A percentile compares a stretch with the other conserved stretches of the same genome.
These are phyloP conservation scores for Monosporascus sp. DNA, from an alignment of 2,329 filamentous ascomycete genomes.

Conservation along the genomic window DNA sequence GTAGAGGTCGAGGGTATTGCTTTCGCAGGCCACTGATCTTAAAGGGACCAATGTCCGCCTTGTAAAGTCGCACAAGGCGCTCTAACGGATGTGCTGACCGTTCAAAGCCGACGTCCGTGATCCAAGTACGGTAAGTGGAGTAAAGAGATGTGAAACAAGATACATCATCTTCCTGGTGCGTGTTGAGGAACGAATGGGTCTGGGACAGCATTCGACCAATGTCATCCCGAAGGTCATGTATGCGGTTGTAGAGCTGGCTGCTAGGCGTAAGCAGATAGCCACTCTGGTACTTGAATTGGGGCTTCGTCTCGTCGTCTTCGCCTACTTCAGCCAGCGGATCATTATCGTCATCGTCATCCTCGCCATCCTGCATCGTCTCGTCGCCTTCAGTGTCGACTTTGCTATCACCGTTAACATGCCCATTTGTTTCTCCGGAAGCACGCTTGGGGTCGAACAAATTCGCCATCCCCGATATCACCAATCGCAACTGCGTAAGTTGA, in stretches of 20 bases:
- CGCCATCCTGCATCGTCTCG: constrained; percentile 50
- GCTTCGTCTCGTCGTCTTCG: constrained; percentile 77
- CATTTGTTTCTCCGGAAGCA: constrained; percentile 49
- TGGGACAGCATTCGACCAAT: constrained; percentile 76
- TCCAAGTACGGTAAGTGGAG: constrained; percentile 90
- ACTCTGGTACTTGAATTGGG: constrained; percentile 81
- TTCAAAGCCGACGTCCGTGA: constrained; percentile 95
- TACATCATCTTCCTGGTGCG: constrained; percentile 90
- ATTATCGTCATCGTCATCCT: constrained; percentile 50
- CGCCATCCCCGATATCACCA: constrained; percentile 88
- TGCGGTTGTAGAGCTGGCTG: constrained; percentile 61
- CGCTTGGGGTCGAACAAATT: constrained; percentile 79
- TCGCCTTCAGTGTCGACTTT: constrained; percentile 36
- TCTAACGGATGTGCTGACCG: constrained; percentile 90
- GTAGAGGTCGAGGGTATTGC: constrained; percentile 83
- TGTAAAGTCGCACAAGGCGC: constrained; percentile 75
- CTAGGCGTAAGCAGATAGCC: constrained; percentile 70
- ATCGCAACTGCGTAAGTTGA: constrained; percentile 77
- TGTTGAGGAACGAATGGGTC: constrained; percentile 77
- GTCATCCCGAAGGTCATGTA: constrained; percentile 76
- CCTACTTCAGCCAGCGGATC: constrained; percentile 57
- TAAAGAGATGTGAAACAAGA: constrained; percentile 91
- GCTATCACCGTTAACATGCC: constrained; percentile 34
- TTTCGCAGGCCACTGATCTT: constrained; percentile 92
- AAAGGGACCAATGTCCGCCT: constrained; percentile 83